Conservation (phyloP, 305 asterid species). For the Fraxinus paxiana region DNA sequence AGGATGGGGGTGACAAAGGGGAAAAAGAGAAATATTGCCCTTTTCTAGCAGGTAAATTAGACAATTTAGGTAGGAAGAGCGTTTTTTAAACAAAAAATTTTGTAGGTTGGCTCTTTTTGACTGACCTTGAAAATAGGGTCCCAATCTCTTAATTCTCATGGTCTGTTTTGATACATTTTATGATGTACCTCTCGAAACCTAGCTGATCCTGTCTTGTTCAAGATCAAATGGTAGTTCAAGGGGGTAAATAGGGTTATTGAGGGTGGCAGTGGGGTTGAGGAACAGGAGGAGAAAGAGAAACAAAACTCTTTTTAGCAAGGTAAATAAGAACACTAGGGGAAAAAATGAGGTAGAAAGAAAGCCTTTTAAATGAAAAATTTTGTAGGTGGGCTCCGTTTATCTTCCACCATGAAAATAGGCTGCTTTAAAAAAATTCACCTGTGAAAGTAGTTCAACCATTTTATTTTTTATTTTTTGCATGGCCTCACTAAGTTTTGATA, state of each 20-base stretch:
- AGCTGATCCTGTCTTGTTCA: background rate
- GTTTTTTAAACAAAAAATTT: background rate
- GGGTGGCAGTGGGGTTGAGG: background rate
- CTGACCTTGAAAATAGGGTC: background rate
- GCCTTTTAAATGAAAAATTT: background rate
- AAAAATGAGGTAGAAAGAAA: background rate
- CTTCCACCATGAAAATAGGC: background rate
- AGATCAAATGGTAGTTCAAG: background rate
- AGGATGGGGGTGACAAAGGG: background rate
- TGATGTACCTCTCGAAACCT: background rate
- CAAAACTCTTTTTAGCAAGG: background rate
- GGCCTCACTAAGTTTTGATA: background rate
- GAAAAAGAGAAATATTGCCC: background rate
- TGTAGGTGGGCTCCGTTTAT: background rate
- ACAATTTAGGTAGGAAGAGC: background rate
- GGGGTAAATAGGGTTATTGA: background rate
- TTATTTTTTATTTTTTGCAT: background rate
- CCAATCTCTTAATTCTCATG: background rate
- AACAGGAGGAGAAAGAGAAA: background rate
- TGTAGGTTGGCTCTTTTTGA: background rate
- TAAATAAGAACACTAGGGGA: background rate
- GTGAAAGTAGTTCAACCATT: background rate
- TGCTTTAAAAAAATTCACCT: background rate
- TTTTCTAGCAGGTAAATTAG: background rate
- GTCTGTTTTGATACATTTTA: background rate